Base-by-base conservation (phyloP, 805 yeast genomes). In the Teunomyces lycoperdinae region DNA sequence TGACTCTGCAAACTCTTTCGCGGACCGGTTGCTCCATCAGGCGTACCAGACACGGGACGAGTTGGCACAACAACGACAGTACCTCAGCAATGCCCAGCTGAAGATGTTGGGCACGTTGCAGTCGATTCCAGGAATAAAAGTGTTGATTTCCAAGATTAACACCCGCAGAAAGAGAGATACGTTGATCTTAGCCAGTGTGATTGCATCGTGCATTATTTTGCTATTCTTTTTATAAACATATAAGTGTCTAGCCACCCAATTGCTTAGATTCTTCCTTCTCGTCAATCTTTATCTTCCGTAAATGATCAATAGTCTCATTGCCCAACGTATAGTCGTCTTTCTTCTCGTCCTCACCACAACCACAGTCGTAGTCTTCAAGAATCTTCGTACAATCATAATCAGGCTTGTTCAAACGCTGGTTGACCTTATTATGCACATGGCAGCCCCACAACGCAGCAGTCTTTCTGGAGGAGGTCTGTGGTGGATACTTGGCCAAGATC, bases 401-500 rank as follows among this genome's bases (percentile, higher is more conserved):
- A 1, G 77, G 80, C 57, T 91, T 89, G 4, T 74, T 74, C 39
- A 91, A 73, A 44, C 85, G 71, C 46, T 79, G 80, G 64, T 92
- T 92, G 31, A 91, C 97, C 59, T 83, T 77, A 64, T 92, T 91
- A 68, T 91, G 98, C 4, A 91, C 74, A 59, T 85, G 85, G 62
- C 99, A 94, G 1, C 99, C 99, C 99, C 99, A 94, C 54, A 88
- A 70, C 0, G 96, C 89, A 1, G 99, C 98, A 3, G 81, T 78
- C 51, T 83, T 81, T 49, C 96, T 76, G 17, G 86, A 77, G 6
- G 81, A 73, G 3, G 85, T 76, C 60, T 94, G 99, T 2, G 96
- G 97, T 1, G 99, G 98, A 59, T 73, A 84, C 57, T 85, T 76
- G 48, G 71, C 60, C 48, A 94, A 67, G 54, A 92, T 68, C 60